Conservation (phyloP, 1,284 basidiomycete genomes). For the Xerocomus nothofagi region DNA sequence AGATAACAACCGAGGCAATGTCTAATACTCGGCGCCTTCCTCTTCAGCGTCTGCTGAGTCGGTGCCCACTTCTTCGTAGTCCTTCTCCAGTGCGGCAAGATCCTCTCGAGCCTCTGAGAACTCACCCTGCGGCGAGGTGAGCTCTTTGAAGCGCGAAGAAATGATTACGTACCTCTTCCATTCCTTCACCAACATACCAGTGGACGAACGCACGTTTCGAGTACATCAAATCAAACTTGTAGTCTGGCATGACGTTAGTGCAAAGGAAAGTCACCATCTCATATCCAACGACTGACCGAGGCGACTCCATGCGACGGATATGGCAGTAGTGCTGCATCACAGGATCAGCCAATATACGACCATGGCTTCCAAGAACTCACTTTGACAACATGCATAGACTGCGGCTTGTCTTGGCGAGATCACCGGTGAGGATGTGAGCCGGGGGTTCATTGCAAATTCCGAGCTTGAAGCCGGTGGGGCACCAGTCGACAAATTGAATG, state of each 20-base stretch:
- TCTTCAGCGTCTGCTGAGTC: constrained; percentile 87
- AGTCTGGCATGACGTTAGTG: constrained; percentile 53
- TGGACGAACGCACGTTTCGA: constrained; percentile 97
- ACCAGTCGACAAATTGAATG: constrained; percentile 99
- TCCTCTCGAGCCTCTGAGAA: constrained; percentile 98
- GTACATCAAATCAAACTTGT: constrained; percentile 99
- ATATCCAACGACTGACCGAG: constrained; percentile 53
- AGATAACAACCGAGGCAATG: not conserved
- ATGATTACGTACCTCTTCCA: constrained; percentile 73
- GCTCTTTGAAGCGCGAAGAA: not conserved
- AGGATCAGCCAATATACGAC: constrained; percentile 9
- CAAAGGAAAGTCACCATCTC: not conserved
- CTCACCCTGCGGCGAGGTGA: constrained; percentile 61
- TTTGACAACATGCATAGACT: constrained; percentile 97
- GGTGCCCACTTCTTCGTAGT: constrained; percentile 94
- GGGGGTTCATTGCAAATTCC: constrained; percentile 98
- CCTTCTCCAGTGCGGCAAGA: constrained; percentile 95
- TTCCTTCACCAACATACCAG: constrained; percentile 99
- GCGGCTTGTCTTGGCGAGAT: constrained; percentile 92
- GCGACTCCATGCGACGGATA: constrained; percentile 92
- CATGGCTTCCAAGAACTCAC: constrained; percentile 36
- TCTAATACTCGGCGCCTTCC: constrained; percentile 70
- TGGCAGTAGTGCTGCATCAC: constrained; percentile 78
- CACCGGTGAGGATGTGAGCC: constrained; percentile 88
- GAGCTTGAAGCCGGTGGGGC: constrained; percentile 96